Evolutionary conservation across 148 eudicot species (phyloP), one percentile per base, ranked within the genome.

Genomic region (Gaultheria prostrata): DNA sequence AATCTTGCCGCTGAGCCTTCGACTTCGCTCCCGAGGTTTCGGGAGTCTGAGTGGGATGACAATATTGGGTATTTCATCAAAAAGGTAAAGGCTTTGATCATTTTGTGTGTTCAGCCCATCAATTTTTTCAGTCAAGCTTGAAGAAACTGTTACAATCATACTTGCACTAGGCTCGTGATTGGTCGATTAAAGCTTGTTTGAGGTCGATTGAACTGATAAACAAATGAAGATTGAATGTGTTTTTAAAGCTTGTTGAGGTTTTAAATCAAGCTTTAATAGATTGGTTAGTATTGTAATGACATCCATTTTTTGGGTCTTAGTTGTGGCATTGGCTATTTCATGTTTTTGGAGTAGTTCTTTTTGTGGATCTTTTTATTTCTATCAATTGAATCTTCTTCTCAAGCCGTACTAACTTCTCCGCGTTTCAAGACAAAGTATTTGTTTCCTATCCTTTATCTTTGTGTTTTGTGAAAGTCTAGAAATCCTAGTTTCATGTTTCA

Each of bases 31-130:
- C 86, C 84, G 28, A 80, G 82, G 88, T 83, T 84, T 82, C 82
- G 76, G 83, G 93, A 90, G 77, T 87, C 92, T 56, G 92, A 91
- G 61, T 91, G 97, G 91, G 92, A 92, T 77, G 93, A 91, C 77
- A 90, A 90, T 77, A 79, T 97, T 80, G 95, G 86, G 56, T 93
- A 94, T 90, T 94, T 94, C 73, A 90, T 92, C 24, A 91, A 88
- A 82, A 93, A 93, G 98, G 99, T 97, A 85, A 53, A 15, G 17
- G n/a, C 80, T 30, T 65, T 45, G 46, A 82, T 30, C 54, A 45
- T 35, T 24, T 82, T 82, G 78, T 15, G 28, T 35, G 72, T 28
- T 30, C 70, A 63, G 15, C 70, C 26, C 17, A 1, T 24, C 26
- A 63, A 26, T 2, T 24, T 61, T 63, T 10, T 14, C 11, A 24